Base-by-base conservation (phyloP, 441 rosid species). In the Erysimum pusillum region DNA sequence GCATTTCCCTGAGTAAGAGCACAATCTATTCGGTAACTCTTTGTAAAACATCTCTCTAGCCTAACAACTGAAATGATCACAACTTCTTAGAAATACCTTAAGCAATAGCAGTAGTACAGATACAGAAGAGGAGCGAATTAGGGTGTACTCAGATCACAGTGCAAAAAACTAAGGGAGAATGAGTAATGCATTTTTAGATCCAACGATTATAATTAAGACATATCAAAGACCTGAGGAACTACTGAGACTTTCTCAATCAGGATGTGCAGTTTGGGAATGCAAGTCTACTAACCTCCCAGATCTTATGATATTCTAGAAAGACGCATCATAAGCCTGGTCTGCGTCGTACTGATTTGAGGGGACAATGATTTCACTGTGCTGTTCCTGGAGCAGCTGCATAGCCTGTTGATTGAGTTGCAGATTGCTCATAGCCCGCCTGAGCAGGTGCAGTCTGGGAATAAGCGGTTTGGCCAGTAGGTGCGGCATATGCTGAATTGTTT, bases 401-500 rank as follows among this genome's bases (percentile, higher is more conserved):
- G 48, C 83, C 85, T 54, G 81, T 81, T 2, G 96, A 44, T 44
- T 88, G 97, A 15, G 87, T 67, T 57, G 80, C 84, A 20, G 93
- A 79, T 81, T 91, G 98, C 42, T 93, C 98, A 51, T 86, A 93
- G 17, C 84, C 80, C 9, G 91, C 80, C 66, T 93, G 98, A 72
- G 86, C 69, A 42, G 88, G 73, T 57, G 81, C 77, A 28, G 63
- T 48, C 77, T 90, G 97, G 41, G 90, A 78, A 83, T 90, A 91
- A 13, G 73, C 84, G 3, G 85, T 77, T 69, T 87, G 94, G 32
- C 80, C 85, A 51, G 71, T 78, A 20, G 84, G 64, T 60, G 87
- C 87, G 68, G 81, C 72, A 77, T 87, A 93, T 3, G 75, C 84
- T 15, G 88, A n/a, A 0, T 67, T 82, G 18, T 86, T 46, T 45